Conservation (phyloP, 176 grass and related monocot genomes). For the Hordeum marinum region DNA sequence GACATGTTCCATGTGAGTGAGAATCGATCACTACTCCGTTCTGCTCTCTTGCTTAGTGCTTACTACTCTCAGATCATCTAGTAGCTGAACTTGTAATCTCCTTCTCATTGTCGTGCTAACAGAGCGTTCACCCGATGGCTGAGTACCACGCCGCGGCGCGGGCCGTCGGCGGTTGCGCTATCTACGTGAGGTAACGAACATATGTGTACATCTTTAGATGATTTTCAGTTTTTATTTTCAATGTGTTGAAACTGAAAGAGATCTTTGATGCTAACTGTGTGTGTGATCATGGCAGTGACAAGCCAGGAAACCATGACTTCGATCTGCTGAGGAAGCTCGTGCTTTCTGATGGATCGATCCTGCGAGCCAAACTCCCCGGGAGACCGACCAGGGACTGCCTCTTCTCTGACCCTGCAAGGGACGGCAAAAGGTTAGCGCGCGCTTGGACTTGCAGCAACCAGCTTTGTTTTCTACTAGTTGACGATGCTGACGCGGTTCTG, state of each 20-base stretch:
- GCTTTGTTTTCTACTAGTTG: not conserved
- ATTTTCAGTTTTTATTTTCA: not conserved
- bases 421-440: conserved; percentile 58
- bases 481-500: not conserved
- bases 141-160: conserved; percentile 72
- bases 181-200: conserved; percentile 67
- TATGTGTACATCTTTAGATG: no score
- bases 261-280: not conserved
- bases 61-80: not conserved
- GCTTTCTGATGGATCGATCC: conserved; percentile 75
- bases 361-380: conserved; percentile 63
- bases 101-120: not conserved
- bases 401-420: conserved; percentile 75
- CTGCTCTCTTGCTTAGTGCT: not conserved
- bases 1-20: conserved; percentile 94
- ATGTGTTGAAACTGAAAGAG: not conserved
- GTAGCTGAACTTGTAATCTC: not conserved
- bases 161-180: conserved; percentile 67
- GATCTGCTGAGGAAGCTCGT: conserved; percentile 76
- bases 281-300: conserved; percentile 49
- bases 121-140: conserved; percentile 68
- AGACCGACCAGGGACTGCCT: conserved; percentile 72
- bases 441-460: not conserved
- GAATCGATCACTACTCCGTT: not conserved
- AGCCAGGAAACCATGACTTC: conserved; percentile 78